Conservation (phyloP, 2,329 filamentous ascomycete genomes). For the Ceratocystis variospora region DNA sequence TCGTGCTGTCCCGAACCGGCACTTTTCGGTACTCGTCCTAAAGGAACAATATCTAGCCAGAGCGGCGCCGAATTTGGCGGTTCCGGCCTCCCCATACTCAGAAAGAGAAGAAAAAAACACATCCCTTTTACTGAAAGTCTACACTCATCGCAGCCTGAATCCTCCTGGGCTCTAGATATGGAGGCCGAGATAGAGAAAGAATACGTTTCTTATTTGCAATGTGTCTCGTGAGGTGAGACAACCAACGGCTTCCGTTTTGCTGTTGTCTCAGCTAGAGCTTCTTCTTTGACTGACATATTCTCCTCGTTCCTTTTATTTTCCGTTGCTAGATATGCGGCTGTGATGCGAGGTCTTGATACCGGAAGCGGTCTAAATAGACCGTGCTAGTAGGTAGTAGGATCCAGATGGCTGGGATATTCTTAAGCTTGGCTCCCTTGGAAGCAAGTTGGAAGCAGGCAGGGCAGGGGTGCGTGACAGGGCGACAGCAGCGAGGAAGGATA, state of each 20-base stretch:
- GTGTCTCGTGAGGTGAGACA: not conserved
- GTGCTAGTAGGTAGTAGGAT: not conserved
- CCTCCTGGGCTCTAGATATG: not conserved
- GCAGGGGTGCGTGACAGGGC: not conserved
- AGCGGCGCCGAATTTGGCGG: not conserved
- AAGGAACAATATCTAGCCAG: not conserved
- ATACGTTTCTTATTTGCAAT: not conserved
- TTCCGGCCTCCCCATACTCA: not conserved
- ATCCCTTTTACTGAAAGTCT: not conserved
- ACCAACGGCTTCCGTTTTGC: not conserved
- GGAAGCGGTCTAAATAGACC: not conserved
- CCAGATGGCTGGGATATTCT: not conserved
- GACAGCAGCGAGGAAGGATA: not conserved
- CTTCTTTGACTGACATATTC: not conserved
- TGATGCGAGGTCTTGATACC: not conserved
- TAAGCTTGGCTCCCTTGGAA: not conserved
- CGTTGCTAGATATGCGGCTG: not conserved
- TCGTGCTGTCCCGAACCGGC: not conserved
- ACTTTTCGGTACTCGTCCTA: not conserved
- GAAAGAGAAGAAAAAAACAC: not conserved
- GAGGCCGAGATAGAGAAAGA: not conserved
- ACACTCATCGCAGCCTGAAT: not conserved
- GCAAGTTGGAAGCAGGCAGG: not conserved
- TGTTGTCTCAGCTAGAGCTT: not conserved
- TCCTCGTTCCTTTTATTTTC: not conserved